Base-by-base conservation (phyloP, 179 eudicot genomes). In the Camellia oleifera region DNA sequence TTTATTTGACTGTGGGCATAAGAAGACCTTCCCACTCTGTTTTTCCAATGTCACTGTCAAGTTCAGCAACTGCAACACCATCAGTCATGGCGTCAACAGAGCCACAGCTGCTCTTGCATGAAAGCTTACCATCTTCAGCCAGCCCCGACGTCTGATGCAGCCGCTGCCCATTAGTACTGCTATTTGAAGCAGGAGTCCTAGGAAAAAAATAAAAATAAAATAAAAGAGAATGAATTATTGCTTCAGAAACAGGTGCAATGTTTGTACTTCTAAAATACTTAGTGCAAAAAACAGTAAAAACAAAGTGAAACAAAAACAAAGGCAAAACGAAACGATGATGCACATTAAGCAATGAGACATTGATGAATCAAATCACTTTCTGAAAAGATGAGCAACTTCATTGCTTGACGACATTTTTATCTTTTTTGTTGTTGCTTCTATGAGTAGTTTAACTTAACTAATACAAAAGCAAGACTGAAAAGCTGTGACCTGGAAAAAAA, bases 1-100 rank as follows among this genome's bases (percentile, higher is more conserved):
- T 88, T 90, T 91, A 77, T 90, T 91, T 92, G 91, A 72, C 89
- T 69, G 73, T 74, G 40, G 70, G 85, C 76, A 80, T 81, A 78
- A 53, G 61, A 74, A 77, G 80, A 83, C 88, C 86, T 83, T 83
- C 79, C 81, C 75, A 84, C n/a, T 79, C 83, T 32, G 62, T 69
- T 81, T 77, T 86, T 74, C 81, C 88, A 75, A 66, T 65, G 71
- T 81, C 87, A 81, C 74, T 72, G 62, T 77, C 80, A 56, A 69
- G 46, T 74, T 79, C 82, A 76, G 82, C 63, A 15, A 77, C 64
- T 44, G 52, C 56, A 53, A 78, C 86, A 75, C 84, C 85, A 68
- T 83, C 87, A 18, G 78, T 81, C 83, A 79, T 76, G 42, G 82
- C 73, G 72, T 82, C 88, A 66, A 77, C 78, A 70, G 87, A 85